Evolutionary conservation across 2,329 filamentous ascomycete species (phyloP).

Genomic region (Neonectria coccinea): DNA sequence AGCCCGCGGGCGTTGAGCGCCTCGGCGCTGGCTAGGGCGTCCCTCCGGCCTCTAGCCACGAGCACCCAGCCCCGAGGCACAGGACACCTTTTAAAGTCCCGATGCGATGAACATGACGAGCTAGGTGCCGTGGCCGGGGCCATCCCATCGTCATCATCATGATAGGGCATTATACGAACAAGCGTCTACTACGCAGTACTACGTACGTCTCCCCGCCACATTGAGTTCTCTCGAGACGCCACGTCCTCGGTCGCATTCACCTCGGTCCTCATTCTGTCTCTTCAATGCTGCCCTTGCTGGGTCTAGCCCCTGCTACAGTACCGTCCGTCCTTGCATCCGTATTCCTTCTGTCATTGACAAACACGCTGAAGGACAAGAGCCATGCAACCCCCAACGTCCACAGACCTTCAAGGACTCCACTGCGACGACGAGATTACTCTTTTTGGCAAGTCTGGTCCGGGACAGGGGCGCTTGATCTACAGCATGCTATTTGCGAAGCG

Average conservation of each 20-base stretch:
- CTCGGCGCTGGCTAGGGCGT: slow-evolving; percentile 12
- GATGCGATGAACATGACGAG: neutral
- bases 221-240: neutral
- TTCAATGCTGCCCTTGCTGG: slow-evolving; percentile 9
- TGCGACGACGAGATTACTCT: slow-evolving; percentile 44
- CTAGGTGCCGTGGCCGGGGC: no score
- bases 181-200: neutral
- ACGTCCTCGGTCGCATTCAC: neutral
- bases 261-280: neutral
- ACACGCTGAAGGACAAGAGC: slow-evolving; percentile 32
- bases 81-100: slow-evolving; percentile 6
- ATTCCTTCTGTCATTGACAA: slow-evolving; percentile 27
- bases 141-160: no score
- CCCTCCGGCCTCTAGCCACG: neutral
- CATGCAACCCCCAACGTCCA: slow-evolving; percentile 34
- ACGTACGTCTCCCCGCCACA: neutral
- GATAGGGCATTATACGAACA: slow-evolving; percentile 8
- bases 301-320: slow-evolving; percentile 6
- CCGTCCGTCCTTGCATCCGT: slow-evolving; percentile 34
- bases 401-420: slow-evolving; percentile 36
- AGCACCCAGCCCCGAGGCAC: slow-evolving; percentile 13
- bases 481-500: slow-evolving; percentile 37
- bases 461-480: slow-evolving; percentile 41
- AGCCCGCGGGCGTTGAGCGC: slow-evolving; percentile 18
- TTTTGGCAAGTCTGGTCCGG: slow-evolving; percentile 44